phyloP scores from a whole-genome alignment of 2,329 filamentous ascomycete species.

The Colletotrichum sp. region DNA sequence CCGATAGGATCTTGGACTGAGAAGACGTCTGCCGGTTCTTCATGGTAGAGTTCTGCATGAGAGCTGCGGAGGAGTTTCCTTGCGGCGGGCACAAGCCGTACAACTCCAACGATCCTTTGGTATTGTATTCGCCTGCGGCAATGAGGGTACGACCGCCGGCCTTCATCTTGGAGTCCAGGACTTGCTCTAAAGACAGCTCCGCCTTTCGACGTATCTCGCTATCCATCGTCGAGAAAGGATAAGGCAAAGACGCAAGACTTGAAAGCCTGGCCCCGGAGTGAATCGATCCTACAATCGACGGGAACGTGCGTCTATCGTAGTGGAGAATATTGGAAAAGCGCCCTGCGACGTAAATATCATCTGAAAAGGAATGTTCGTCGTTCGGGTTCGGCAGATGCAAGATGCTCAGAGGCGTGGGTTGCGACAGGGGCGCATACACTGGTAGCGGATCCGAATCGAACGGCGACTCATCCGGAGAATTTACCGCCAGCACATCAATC shows the following conservation, averaged over 20 bases:
- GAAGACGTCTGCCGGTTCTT: slow-evolving; percentile 87
- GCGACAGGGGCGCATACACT: slow-evolving; percentile 74
- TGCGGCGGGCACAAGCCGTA: slow-evolving; percentile 62
- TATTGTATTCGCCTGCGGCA: slow-evolving; percentile 89
- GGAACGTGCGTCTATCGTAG: slow-evolving; percentile 88
- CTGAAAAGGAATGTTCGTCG: slow-evolving; percentile 60
- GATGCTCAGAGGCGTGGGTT: slow-evolving; percentile 83
- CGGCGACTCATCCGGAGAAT: slow-evolving; percentile 40
- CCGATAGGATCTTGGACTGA: slow-evolving; percentile 79
- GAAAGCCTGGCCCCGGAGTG: slow-evolving; percentile 84
- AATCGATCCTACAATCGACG: slow-evolving; percentile 75
- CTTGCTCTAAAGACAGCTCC: slow-evolving; percentile 59
- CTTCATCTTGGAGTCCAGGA: slow-evolving; percentile 57
- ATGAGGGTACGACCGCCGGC: slow-evolving; percentile 70
- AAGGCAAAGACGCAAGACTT: slow-evolving; percentile 72
- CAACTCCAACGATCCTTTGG: slow-evolving; percentile 88
- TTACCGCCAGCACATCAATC: slow-evolving; percentile 9
- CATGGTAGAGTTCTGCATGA: slow-evolving; percentile 52
- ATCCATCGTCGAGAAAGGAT: slow-evolving; percentile 68
- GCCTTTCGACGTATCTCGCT: slow-evolving; percentile 62
- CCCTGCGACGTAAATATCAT: slow-evolving; percentile 87
- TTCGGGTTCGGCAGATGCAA: slow-evolving; percentile 72
- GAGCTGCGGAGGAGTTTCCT: slow-evolving; percentile 18
- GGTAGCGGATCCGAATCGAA: slow-evolving; percentile 59
- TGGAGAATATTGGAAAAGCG: slow-evolving; percentile 88